These are phyloP conservation scores for Naganishia vaughanmartiniae DNA, from an alignment of 768 basidiomycete genomes.

Conservation along the genomic window DNA sequence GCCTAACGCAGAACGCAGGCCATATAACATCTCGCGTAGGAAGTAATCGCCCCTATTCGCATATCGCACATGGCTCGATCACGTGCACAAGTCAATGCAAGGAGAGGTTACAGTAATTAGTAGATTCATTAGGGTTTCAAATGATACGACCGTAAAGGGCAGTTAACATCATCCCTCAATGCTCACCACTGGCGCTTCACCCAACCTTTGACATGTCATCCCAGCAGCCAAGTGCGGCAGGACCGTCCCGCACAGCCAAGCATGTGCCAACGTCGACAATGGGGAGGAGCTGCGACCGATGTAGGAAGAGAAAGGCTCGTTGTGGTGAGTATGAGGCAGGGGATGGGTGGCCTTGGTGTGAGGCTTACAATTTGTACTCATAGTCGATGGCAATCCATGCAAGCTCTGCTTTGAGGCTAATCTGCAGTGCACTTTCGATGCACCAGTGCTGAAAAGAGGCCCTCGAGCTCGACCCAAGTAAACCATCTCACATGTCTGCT, in stretches of 20 bases:
- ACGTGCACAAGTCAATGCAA: too few species aligned
- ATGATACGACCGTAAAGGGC: too few species aligned
- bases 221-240: neutral
- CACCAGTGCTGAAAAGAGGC: constrained; percentile 34
- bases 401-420: constrained; percentile 28
- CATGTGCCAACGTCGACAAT: neutral
- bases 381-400: constrained; percentile 29
- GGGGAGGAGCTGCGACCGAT: neutral
- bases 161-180: too few species aligned
- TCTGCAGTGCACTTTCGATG: constrained; percentile 32
- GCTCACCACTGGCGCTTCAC: too few species aligned
- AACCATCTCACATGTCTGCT: neutral
- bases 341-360: neutral
- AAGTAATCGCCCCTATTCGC: too few species aligned
- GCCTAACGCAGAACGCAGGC: too few species aligned
- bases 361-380: neutral
- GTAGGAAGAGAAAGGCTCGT: constrained; percentile 33
- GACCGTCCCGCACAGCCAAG: neutral
- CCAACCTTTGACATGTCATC: constrained; percentile 24
- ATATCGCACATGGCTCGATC: too few species aligned
- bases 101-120: too few species aligned
- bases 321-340: constrained; percentile 24
- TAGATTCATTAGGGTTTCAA: too few species aligned
- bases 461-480: constrained; percentile 32
- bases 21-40: too few species aligned